phyloP scores from a whole-genome alignment of 345 rosid species.

The Rhodamnia rubescens region DNA sequence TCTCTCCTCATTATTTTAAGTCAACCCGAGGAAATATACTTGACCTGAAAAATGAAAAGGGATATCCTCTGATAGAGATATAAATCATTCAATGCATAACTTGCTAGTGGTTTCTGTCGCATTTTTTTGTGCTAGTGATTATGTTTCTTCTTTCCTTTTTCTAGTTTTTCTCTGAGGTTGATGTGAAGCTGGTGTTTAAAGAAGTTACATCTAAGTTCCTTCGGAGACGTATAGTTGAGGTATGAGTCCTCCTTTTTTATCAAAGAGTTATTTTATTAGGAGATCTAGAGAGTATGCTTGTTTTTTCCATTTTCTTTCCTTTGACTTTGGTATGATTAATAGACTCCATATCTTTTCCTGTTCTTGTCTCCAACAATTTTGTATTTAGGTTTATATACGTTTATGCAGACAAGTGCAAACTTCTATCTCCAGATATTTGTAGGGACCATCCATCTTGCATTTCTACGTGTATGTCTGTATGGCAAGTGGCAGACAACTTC shows the following conservation, averaged over 20 bases:
- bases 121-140: background rate
- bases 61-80: background rate
- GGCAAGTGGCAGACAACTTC: background rate
- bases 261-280: background rate
- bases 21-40: background rate
- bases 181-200: constrained; percentile 96
- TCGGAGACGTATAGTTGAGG: constrained; percentile 90
- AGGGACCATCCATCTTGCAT: background rate
- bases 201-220: constrained; percentile 84
- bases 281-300: background rate
- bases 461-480: background rate
- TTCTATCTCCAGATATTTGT: background rate
- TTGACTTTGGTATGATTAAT: background rate
- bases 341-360: background rate
- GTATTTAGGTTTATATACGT: background rate
- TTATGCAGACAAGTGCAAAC: background rate
- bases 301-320: background rate
- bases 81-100: background rate
- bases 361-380: background rate
- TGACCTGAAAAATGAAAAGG: background rate
- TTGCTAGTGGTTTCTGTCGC: background rate
- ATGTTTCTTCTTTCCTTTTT: background rate
- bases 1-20: background rate
- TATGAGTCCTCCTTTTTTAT: constrained; percentile 15
- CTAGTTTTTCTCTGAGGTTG: constrained; percentile 81